A percentile compares a stretch with the other conserved stretches of the same genome.
Conservation (phyloP, 441 rosid species). For the Jatropha podagrica region DNA sequence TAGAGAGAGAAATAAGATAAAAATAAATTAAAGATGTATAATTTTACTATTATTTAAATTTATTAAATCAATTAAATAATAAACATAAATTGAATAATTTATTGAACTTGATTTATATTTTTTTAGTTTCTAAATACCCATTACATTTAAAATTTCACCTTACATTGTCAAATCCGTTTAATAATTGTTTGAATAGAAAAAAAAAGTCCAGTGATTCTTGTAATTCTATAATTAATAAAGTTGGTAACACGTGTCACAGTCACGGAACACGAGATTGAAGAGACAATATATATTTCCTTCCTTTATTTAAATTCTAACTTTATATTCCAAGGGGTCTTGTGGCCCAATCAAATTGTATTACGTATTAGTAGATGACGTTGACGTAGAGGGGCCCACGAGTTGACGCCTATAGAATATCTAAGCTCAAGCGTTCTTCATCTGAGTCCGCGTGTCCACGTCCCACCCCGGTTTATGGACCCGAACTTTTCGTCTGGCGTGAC, state of each 20-base stretch:
- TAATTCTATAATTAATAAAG: background rate
- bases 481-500: background rate
- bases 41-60: no score
- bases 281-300: background rate
- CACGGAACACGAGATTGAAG: conserved; percentile 4
- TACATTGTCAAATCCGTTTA: no score
- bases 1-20: no score
- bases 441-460: conserved; percentile 21
- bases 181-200: no score
- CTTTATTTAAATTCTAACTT: background rate
- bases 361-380: conserved; percentile 24
- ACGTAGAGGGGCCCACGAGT: conserved; percentile 12
- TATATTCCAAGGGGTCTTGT: conserved; percentile 13
- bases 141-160: no score
- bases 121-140: no score
- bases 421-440: background rate
- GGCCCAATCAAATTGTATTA: conserved; percentile 28
- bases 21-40: no score
- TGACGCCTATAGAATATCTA: conserved; percentile 21
- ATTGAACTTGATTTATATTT: no score
- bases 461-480: background rate
- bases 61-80: no score
- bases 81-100: no score
- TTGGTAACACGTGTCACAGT: conserved; percentile 24
- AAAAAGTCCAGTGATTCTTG: no score